A percentile compares a stretch with the other conserved stretches of the same genome.
Evolutionary conservation across 177 flowering plant species (phyloP).

Genomic region (Telopea speciosissima): DNA sequence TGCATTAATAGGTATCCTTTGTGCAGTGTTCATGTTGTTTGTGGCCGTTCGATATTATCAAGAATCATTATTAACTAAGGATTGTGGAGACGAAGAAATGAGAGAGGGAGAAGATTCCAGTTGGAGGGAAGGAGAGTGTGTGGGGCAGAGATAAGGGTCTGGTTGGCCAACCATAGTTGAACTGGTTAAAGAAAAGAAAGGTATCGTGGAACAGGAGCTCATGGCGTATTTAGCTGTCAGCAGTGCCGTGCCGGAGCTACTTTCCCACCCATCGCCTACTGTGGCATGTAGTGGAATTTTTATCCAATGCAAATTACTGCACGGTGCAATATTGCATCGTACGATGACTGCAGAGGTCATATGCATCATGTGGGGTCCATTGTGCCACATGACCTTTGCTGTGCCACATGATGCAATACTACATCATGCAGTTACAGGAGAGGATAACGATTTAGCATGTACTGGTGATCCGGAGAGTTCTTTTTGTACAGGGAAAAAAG

Average conservation of each 20-base stretch:
- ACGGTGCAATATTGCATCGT: too few relatives aligned
- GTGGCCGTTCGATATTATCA: slow-evolving; percentile 80
- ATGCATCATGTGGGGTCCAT: too few relatives aligned
- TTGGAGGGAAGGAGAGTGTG: slow-evolving; percentile 6
- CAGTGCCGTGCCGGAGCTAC: not conserved
- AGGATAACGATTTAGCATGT: too few relatives aligned
- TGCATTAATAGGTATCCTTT: not conserved
- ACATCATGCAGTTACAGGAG: too few relatives aligned
- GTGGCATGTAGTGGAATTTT: too few relatives aligned
- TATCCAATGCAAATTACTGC: too few relatives aligned
- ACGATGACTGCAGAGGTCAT: too few relatives aligned
- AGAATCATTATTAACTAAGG: slow-evolving; percentile 31
- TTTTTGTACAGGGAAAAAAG: too few relatives aligned
- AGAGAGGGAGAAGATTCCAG: slow-evolving; percentile 12
- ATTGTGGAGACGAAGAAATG: slow-evolving; percentile 25
- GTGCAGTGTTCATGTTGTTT: slow-evolving; percentile 71
- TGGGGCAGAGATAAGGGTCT: slow-evolving; percentile 11
- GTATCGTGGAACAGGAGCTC: not conserved
- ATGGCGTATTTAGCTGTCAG: not conserved
- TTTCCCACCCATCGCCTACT: too few relatives aligned
- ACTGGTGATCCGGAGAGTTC: too few relatives aligned
- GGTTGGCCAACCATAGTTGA: slow-evolving; percentile 17
- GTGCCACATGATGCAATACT: too few relatives aligned
- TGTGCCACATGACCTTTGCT: too few relatives aligned
- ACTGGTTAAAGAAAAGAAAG: slow-evolving; percentile 29